Evolutionary conservation across 305 asterid genomes (phyloP).

Genomic region (Fraxinus baroniana): DNA sequence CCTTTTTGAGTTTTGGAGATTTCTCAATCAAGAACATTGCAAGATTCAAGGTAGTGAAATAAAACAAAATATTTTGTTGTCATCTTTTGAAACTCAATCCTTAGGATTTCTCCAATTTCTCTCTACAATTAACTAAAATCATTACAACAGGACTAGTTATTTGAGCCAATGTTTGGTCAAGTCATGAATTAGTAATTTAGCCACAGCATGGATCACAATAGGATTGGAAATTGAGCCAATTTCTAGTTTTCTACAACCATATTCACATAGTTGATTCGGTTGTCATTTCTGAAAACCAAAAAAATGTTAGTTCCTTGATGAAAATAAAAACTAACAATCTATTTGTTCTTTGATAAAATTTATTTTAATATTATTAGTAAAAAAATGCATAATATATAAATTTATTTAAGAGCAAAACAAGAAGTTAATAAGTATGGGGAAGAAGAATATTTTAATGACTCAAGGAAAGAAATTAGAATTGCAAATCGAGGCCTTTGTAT

Average conservation of each 20-base stretch:
- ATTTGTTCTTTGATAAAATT: not conserved
- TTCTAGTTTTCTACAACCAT: not conserved
- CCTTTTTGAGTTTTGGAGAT: not conserved
- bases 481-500: not conserved
- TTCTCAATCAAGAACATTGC: not conserved
- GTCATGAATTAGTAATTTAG: not conserved
- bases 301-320: not conserved
- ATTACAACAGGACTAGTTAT: no score
- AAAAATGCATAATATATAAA: not conserved
- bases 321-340: not conserved
- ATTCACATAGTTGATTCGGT: not conserved
- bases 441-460: not conserved
- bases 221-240: not conserved
- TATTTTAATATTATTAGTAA: not conserved
- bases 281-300: not conserved
- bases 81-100: not conserved
- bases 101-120: not conserved
- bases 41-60: not conserved
- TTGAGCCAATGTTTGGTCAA: no score
- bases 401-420: not conserved
- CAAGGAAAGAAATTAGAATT: not conserved
- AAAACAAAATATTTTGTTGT: not conserved
- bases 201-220: not conserved
- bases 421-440: not conserved
- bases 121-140: not conserved